Base-by-base conservation (phyloP, 2,329 filamentous ascomycete species). In the Cordyceps fumosorosea region DNA sequence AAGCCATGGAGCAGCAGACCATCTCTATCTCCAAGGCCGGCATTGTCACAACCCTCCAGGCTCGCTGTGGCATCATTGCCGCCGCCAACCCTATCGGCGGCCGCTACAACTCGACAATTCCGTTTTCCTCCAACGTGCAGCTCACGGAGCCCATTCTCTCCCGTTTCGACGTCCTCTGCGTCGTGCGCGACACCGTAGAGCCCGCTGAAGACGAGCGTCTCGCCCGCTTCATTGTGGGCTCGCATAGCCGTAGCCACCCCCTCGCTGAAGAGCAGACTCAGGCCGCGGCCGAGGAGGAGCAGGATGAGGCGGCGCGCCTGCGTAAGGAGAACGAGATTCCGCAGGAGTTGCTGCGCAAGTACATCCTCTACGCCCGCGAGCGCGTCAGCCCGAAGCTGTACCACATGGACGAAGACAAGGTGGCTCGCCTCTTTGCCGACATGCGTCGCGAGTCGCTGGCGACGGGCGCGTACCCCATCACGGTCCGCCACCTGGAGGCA, bases 1-100 rank as follows among this genome's bases (percentile, higher is more conserved):
- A 99, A 81, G 95, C 95, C 64, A 99, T 99, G 95, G 95, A 99
- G 76, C 95, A 99, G 76, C 95, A 99, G 77, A 99, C 95, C 1
- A 99, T 99, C 68, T 98, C 93, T 64, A 99, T 99, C 71, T 96
- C 92, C 66, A 99, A 99, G 74, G 95, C 95, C 0, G 95, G 95
- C 76, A 99, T 99, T 64, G 95, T 99, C 50, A 99, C 95, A 1
- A 98, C 95, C 0, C 81, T 99, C 0, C 93, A 99, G 75, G 95
- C 95, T 50, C 89, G 95, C 45, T 99, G 95, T 74, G 92, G 93
- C 60, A 96, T 99, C 67, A 92, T 99, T 66, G 95, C 95, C 18
- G 95, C 95, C 1, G 95, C 95, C 69, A 99, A 99, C 76, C 95
- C 95, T 0, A 93, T 96, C 64, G 93, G 93, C 53, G 95, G 95